Base-by-base conservation (phyloP, 805 yeast species). In the Wickerhamomyces silvicola region DNA sequence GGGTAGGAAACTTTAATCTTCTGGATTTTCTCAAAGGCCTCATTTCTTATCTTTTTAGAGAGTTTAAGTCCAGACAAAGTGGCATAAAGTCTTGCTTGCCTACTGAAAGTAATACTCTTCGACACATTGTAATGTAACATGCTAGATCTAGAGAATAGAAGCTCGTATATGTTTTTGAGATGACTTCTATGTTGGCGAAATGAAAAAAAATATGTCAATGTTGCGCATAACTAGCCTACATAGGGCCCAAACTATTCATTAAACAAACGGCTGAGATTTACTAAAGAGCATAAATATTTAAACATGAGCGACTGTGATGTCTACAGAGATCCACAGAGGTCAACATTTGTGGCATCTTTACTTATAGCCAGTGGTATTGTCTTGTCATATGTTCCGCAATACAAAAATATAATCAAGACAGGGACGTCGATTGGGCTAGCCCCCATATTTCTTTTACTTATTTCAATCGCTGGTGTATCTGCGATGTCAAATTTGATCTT, bases 401-500 rank as follows among this genome's bases (percentile, higher is more conserved):
- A 80, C 52, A 35, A 64, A 26, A 68, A 78, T 27, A 75, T 85
- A 33, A 54, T 72, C 31, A 44, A 51, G 13, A 67, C 86, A 30
- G 56, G 69, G 30, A 68, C 86, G 6, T 75, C 88, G 10, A 87
- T 83, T 50, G 95, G 95, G 5, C 60, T 85, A 15, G 79, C 88
- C 5, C 83, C 88, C 10, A 64, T 70, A 43, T 85, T 77, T 50
- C 61, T 85, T 20, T 57, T 85, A 10, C 65, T 86, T 24, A 92
- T 92, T 4, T 71, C 80, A 5, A 54, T 78, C 29, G 74, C 88
- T 14, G 78, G 83, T n/a, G 57, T 78, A 18, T 70, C 79, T 45
- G 75, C 90, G 0, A 57, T 79, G 30, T 64, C 81, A 13, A 86
- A 86, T 47, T 69, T 85, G 28, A 53, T 78, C 5, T 55, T 84